Base-by-base conservation (phyloP, 163 green algal species). In the Coccomyxa subellipsoidea region DNA sequence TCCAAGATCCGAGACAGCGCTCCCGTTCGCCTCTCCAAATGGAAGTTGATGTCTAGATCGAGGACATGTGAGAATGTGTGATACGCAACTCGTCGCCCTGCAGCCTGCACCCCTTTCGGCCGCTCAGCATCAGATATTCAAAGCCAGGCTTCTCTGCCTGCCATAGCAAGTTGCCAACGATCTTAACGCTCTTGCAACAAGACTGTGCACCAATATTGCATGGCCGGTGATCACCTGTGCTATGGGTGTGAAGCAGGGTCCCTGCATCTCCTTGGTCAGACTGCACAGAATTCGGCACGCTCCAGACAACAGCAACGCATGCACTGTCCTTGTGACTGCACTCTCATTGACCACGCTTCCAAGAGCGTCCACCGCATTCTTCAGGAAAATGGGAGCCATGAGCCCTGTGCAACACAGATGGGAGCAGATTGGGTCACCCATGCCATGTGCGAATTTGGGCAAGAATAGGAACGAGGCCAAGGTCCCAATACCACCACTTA, bases 51-150 rank as follows among this genome's bases (percentile, higher is more conserved):
- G 88, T 99, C 96, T 54, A 99, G 84, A 47, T 87, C 85, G 59
- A 99, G 90, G 70, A 99, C 92, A 84, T 99, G 96, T n/a, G 80
- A 73, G 69, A 98, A 95, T 5, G 92, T 94, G 84, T 96, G 89
- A 78, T 94, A 94, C 7, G 94, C 90, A 0, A 98, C 88, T 27
- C 90, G 86, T 29, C 95, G 85, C 4, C 90, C 89, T 7, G 93
- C 93, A 23, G 93, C 92, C 91, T 98, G 92, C 79, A 76, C 8
- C 21, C 40, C 18, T 40, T 37, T 32, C 7, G 1, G 2, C 29
- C 7, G 29, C 32, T 9, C 18, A 23, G 18, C 66, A 3, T 73
- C 0, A 7, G 66, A 34, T 0, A 12, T 36, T 35, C 27, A n/a
- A 73, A 18, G n/a, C n/a, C n/a, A n/a, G n/a, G n/a, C n/a, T n/a